Evolutionary conservation across 1,284 basidiomycete species (phyloP).

Genomic region (Pseudozyma thailandica): DNA sequence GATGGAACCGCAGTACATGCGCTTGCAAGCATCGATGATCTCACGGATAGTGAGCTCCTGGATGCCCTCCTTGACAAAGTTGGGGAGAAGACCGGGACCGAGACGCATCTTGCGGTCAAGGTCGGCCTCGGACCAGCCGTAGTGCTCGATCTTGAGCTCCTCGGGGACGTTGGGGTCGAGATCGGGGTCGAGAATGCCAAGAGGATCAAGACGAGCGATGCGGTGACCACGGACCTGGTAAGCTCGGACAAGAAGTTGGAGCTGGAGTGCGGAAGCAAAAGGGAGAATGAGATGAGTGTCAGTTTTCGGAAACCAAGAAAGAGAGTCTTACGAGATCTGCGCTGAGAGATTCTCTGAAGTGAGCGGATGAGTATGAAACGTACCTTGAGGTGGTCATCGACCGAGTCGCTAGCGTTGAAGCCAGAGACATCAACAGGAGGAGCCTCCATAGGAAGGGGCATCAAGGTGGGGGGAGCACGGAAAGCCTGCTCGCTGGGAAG

Average conservation of each 20-base stretch:
- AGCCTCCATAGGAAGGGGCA: slow-evolving; percentile 79
- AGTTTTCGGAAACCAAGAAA: not conserved
- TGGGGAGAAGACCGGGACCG: slow-evolving; percentile 93
- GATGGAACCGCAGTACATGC: slow-evolving; percentile 94
- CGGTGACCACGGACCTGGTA: slow-evolving; percentile 99
- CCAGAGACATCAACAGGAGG: slow-evolving; percentile 77
- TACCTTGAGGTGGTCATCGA: slow-evolving; percentile 89
- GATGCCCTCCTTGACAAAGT: slow-evolving; percentile 84
- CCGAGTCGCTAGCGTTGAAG: slow-evolving; percentile 74
- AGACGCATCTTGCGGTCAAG: slow-evolving; percentile 93
- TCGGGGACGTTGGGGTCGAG: slow-evolving; percentile 70
- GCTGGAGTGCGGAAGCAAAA: slow-evolving; percentile 8
- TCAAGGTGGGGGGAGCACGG: slow-evolving; percentile 78
- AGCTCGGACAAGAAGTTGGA: slow-evolving; percentile 76
- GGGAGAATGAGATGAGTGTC: not conserved
- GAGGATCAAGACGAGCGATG: slow-evolving; percentile 92
- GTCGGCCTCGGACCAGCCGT: slow-evolving; percentile 93
- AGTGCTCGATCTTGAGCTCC: slow-evolving; percentile 70
- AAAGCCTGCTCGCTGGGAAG: slow-evolving; percentile 85
- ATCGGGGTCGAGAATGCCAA: slow-evolving; percentile 90
- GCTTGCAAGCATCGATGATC: slow-evolving; percentile 89
- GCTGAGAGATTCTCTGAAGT: no score
- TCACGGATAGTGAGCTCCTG: slow-evolving; percentile 89
- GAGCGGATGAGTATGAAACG: not conserved
- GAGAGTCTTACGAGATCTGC: no score